Evolutionary conservation across 2,329 filamentous ascomycete genomes (phyloP), one percentile per base, ranked within the genome.

Genomic region (Apiospora arundinis): DNA sequence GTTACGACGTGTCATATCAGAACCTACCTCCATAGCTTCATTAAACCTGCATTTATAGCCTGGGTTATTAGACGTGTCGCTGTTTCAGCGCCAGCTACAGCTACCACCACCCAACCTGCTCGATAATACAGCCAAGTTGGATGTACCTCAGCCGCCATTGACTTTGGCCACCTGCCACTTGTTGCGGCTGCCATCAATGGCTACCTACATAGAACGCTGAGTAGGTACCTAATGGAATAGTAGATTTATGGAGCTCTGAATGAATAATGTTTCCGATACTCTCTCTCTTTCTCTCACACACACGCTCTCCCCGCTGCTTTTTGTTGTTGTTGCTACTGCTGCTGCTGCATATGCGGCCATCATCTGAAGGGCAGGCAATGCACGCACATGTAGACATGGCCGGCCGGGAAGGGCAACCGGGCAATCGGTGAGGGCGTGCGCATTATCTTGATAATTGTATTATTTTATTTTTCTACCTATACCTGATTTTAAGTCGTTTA

Each of bases 11-110:
- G 56, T 63, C 56, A 63, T 40, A 63, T n/a, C 56, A 63, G 18
- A 40, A 40, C 56, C 18, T 40, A 14, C 56, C 32, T 63, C 8
- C 56, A 63, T n/a, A 23, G 32, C 56, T 63, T 63, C 56, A 63
- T 63, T 63, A 63, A 63, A 63, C 56, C 56, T 63, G 56, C 56
- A 63, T 37, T 23, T 68, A 68, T 68, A 68, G 46, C 66, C 66
- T 32, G 66, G 66, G 42, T 68, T 37, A 48, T 68, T 37, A 48
- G 18, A 48, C 44, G 48, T 68, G 66, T 68, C 44, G 66, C 25
- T 48, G 66, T 68, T 68, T 68, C 66, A 67, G 52, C 52, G 52
- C 52, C 40, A 42, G 9, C 40, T 32, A 32, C 52, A 60, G 28
- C 52, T 37, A 60, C 18, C 8, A 60, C 18, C 8, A 60, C 28